Percentiles rank a stretch among this genome's conserved stretches.
Conservation (phyloP, 2,329 filamentous ascomycete species). For the Penicillium thymicola region DNA sequence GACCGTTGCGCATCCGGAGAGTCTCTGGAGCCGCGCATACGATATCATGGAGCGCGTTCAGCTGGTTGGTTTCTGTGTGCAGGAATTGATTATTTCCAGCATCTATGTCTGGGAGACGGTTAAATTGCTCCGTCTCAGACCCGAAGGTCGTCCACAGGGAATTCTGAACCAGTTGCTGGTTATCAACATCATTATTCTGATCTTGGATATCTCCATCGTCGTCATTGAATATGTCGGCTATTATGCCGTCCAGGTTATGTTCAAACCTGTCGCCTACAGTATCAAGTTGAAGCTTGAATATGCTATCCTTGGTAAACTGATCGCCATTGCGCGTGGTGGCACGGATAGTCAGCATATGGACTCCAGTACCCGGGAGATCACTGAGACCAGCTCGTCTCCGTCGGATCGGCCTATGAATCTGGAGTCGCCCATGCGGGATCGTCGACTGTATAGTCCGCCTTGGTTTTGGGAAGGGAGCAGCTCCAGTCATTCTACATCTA, state of each 20-base stretch:
- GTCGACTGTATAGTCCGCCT: slow-evolving; percentile 8
- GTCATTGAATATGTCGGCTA: slow-evolving; percentile 40
- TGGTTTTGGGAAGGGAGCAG: slow-evolving; percentile 9
- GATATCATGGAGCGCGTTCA: slow-evolving; percentile 51
- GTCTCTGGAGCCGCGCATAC: slow-evolving; percentile 32
- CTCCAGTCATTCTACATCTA: background rate
- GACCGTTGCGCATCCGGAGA: slow-evolving; percentile 19
- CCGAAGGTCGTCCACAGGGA: slow-evolving; percentile 14
- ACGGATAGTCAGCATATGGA: slow-evolving; percentile 9
- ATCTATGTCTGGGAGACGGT: slow-evolving; percentile 52
- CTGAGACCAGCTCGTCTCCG: slow-evolving; percentile 8
- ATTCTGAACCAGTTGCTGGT: slow-evolving; percentile 49
- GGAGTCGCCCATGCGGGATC: background rate
- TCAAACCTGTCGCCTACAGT: slow-evolving; percentile 39
- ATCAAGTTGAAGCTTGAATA: slow-evolving; percentile 54
- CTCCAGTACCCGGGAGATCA: slow-evolving; percentile 13
- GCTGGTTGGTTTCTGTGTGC: slow-evolving; percentile 52
- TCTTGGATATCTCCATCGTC: slow-evolving; percentile 45
- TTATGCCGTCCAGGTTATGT: slow-evolving; percentile 39
- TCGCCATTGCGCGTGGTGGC: slow-evolving; percentile 24
- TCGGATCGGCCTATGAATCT: slow-evolving; percentile 1
- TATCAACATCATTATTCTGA: slow-evolving; percentile 47
- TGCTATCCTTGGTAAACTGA: slow-evolving; percentile 50
- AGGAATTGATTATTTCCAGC: slow-evolving; percentile 51
- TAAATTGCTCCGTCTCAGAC: slow-evolving; percentile 23